A percentile compares a stretch with the other conserved stretches of the same genome.
Conservation (phyloP, 768 basidiomycete species). For the Serendipita sp. region DNA sequence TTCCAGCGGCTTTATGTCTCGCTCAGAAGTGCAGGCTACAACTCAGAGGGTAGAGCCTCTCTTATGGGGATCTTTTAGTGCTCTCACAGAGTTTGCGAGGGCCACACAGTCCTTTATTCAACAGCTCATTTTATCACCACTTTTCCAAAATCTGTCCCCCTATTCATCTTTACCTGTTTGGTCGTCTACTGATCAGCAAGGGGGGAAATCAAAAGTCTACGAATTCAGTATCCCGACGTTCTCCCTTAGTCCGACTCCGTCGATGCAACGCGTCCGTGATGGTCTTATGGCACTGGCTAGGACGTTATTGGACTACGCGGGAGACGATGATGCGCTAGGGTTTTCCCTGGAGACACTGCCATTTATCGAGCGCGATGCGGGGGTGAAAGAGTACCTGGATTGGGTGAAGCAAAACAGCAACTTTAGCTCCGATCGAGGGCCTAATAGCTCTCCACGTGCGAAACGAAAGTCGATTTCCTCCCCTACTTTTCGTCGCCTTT, state of each 20-base stretch:
- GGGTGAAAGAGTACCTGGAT: not conserved
- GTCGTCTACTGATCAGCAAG: slow-evolving; percentile 31
- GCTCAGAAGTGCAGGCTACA: not conserved
- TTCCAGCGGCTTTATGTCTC: not conserved
- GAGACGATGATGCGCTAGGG: slow-evolving; percentile 69
- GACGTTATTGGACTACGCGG: slow-evolving; percentile 82
- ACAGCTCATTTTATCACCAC: slow-evolving; percentile 66
- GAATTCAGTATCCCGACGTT: slow-evolving; percentile 69
- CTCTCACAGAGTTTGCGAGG: slow-evolving; percentile 47
- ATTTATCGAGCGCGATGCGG: slow-evolving; percentile 39
- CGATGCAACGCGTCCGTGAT: slow-evolving; percentile 77
- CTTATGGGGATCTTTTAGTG: slow-evolving; percentile 35
- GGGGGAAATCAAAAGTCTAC: slow-evolving; percentile 28
- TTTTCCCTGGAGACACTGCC: slow-evolving; percentile 78
- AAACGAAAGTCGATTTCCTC: slow-evolving; percentile 18
- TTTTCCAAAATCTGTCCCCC: slow-evolving; percentile 48
- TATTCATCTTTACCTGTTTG: slow-evolving; percentile 60
- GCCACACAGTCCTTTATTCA: slow-evolving; percentile 67
- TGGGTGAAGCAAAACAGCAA: slow-evolving; percentile 2
- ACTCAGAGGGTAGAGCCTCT: slow-evolving; percentile 17
- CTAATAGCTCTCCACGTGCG: not conserved
- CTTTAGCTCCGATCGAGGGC: not conserved
- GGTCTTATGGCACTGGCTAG: slow-evolving; percentile 87
- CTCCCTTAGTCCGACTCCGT: slow-evolving; percentile 80
- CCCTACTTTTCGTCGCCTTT: slow-evolving; percentile 24